Base-by-base conservation (phyloP, 2,329 filamentous ascomycete genomes). In the Colletotrichum limetticola region DNA sequence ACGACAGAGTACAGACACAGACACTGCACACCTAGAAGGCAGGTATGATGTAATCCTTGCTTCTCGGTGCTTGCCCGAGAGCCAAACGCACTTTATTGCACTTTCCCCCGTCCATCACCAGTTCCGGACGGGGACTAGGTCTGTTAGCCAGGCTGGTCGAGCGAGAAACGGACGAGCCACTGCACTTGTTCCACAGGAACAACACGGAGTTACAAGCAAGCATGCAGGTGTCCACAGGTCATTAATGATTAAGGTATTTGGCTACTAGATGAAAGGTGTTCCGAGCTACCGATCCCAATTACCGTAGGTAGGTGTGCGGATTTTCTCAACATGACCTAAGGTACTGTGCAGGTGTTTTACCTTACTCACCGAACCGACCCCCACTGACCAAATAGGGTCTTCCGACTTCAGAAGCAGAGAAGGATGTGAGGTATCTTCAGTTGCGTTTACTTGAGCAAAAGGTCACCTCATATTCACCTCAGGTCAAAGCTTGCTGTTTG, bases 31-130 rank as follows among this genome's bases (percentile, higher is more conserved):
- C 35, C 35, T 5, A 35, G 16, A 4, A 8, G 14, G 2, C 2
- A 11, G 30, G 8, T 62, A 73, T 71, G 66, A 73, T 71, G 71
- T 73, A 73, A 73, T 73, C 60, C 42, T 52, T 71, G 61, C 56
- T 32, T 35, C 49, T 73, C 71, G 71, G 71, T 68, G 42, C 66
- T 73, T 73, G 66, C 56, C 71, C 66, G 71, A 71, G 59, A 14
- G 14, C 37, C 37, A 42, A 42, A 19, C 64, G 30, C 70, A 26
- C 68, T 19, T 35, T 32, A 28, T 16, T 30, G 35, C 56, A 63
- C 30, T 37, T 32, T 63, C 37, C 52, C 55, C 46, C 58, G 19
- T 22, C 19, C 42, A 49, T 22, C 19, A 49, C 42, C 42, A 49
- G 19, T 42, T 12, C 66, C 58, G 30, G 30, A 61, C 6, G 9